Evolutionary conservation across 192 early-diverging fungal genomes (phyloP).

Genomic region (Backusella psychrophila): DNA sequence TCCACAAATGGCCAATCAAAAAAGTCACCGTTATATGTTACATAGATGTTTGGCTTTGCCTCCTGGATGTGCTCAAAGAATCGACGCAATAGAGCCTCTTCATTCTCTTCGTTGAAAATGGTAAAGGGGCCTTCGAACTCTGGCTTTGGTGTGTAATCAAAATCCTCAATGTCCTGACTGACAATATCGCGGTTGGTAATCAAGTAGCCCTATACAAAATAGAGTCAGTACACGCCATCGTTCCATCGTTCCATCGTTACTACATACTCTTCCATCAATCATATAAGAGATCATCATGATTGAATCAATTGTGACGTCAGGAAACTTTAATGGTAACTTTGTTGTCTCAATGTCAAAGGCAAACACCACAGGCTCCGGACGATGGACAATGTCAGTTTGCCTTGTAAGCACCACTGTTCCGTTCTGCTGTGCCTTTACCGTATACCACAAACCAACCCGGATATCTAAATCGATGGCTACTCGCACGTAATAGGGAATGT

Average conservation of each 20-base stretch:
- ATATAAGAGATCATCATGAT: constrained; percentile 99
- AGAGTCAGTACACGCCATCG: too few species aligned
- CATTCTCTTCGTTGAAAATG: constrained; percentile 93
- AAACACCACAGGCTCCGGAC: constrained; percentile 91
- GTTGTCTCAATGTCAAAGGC: constrained; percentile 99
- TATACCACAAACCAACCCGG: constrained; percentile 96
- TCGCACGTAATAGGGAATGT: constrained; percentile 94
- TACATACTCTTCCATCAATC: constrained; percentile 89
- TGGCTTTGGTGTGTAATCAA: constrained; percentile 96
- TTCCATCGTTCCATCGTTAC: not conserved
- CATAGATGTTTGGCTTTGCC: constrained; percentile 82
- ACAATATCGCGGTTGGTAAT: constrained; percentile 98
- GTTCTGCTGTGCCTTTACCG: constrained; percentile 57
- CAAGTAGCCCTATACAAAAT: constrained; percentile 73
- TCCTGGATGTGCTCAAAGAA: constrained; percentile 93
- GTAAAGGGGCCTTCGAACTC: constrained; percentile 94
- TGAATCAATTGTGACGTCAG: constrained; percentile 82
- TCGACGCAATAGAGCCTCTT: constrained; percentile 72
- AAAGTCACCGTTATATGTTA: constrained; percentile 98
- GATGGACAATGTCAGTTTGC: constrained; percentile 82
- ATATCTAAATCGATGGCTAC: constrained; percentile 94
- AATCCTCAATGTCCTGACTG: constrained; percentile 93
- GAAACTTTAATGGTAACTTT: constrained; percentile 97
- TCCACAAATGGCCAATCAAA: constrained; percentile 99
- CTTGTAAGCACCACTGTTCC: constrained; percentile 61